Conservation (phyloP, 306 rosid genomes). For the Cucumis melo region DNA sequence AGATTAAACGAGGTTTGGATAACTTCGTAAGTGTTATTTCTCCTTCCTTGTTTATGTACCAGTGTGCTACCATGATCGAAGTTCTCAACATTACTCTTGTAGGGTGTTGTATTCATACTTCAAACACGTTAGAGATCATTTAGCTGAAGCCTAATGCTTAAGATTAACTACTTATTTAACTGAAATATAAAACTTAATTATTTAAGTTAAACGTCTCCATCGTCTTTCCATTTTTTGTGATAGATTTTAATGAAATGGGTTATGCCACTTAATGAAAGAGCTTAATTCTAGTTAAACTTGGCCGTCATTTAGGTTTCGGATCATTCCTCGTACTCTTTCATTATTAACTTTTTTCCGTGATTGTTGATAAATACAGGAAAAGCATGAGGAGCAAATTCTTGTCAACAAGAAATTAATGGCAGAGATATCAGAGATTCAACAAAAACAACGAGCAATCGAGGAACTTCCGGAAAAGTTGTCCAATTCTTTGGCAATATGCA, state of each 20-base stretch:
- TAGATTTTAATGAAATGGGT: neutral
- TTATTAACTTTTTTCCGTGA: neutral
- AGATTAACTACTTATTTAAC: neutral
- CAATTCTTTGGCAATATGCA: constrained; percentile 42
- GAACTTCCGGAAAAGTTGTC: constrained; percentile 36
- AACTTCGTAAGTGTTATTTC: neutral
- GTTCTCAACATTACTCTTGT: neutral
- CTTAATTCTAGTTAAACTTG: neutral
- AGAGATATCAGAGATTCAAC: constrained; percentile 34
- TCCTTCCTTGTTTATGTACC: neutral
- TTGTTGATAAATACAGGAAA: constrained; percentile 33
- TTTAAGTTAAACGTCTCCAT: neutral
- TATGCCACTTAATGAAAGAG: neutral
- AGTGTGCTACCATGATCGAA: neutral
- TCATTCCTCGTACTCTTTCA: neutral
- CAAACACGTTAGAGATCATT: neutral
- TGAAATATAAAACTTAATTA: neutral
- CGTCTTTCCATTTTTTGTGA: neutral
- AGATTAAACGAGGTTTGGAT: neutral
- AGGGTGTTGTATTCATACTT: neutral
- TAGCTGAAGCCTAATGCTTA: neutral
- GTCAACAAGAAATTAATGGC: constrained; percentile 25
- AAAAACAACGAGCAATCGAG: constrained; percentile 32
- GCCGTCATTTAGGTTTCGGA: neutral
- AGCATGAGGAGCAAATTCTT: constrained; percentile 37